phyloP scores from a whole-genome alignment of 2,329 filamentous ascomycete species.

The Neoascochyta sp. region DNA sequence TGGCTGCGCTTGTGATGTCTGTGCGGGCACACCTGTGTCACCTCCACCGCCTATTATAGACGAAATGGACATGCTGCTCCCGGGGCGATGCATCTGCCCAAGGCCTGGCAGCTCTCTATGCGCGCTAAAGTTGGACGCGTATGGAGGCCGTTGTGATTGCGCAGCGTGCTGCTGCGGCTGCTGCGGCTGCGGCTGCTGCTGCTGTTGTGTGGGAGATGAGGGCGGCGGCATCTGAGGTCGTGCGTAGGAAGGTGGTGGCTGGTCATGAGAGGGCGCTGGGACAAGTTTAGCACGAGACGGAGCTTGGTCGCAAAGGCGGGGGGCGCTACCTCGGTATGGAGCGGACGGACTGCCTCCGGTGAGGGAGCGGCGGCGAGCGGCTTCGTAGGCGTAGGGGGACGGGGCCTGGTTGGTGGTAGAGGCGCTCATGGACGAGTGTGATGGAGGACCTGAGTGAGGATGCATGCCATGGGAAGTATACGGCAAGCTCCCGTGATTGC shows the following conservation, averaged over 20 bases:
- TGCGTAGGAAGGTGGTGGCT: conserved; percentile 42
- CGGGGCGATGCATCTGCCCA: conserved; percentile 52
- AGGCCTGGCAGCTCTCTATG: conserved; percentile 55
- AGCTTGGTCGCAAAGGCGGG: conserved; percentile 13
- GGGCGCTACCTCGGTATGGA: conserved; percentile 35
- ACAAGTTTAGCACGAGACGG: conserved; percentile 23
- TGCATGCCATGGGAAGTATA: conserved; percentile 25
- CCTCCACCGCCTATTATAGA: conserved; percentile 62
- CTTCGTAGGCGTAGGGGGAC: conserved; percentile 44
- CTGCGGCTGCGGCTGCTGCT: conserved; percentile 31
- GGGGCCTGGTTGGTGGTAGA: conserved; percentile 29
- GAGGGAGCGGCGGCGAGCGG: conserved; percentile 43
- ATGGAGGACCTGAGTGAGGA: conserved; percentile 29
- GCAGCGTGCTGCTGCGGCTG: conserved; percentile 35
- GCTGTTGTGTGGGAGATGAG: conserved; percentile 46
- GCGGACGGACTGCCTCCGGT: conserved; percentile 36
- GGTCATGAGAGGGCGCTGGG: conserved; percentile 36
- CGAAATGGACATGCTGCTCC: conserved; percentile 70
- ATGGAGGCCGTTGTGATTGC: conserved; percentile 45
- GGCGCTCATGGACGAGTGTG: conserved; percentile 34
- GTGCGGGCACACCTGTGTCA: conserved; percentile 43
- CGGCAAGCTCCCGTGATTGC: conserved; percentile 24
- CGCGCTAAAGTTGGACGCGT: conserved; percentile 40
- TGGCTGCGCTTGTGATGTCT: conserved; percentile 46
- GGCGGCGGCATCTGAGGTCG: conserved; percentile 50